Conservation (phyloP, 177 flowering plant species). For the Vitis hybrid region DNA sequence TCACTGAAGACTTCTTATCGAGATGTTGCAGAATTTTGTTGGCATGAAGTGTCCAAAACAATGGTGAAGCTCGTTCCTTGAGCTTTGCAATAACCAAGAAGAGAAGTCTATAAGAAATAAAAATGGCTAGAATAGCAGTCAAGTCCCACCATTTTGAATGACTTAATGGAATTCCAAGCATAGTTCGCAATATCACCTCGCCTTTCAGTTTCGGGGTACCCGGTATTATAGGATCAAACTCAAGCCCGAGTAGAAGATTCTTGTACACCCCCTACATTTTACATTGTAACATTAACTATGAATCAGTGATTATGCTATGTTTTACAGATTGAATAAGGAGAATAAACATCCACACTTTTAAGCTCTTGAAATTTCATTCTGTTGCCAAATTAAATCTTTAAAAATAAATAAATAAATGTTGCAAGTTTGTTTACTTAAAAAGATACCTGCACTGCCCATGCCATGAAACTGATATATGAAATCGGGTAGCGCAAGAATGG, state of each 20-base stretch:
- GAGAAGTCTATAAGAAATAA: constrained; percentile 34
- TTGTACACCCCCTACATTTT: constrained; percentile 58
- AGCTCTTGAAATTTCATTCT: too few species aligned
- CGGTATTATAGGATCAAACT: constrained; percentile 41
- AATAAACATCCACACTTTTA: too few species aligned
- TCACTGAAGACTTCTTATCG: constrained; percentile 32
- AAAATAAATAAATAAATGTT: background rate
- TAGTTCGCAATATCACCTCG: constrained; percentile 27
- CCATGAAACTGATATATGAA: constrained; percentile 57
- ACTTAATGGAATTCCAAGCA: constrained; percentile 33
- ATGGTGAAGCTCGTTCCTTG: constrained; percentile 43
- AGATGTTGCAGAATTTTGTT: constrained; percentile 33
- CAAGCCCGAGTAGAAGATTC: constrained; percentile 57
- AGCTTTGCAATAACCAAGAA: constrained; percentile 53
- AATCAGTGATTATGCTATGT: too few species aligned
- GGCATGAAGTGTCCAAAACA: constrained; percentile 31
- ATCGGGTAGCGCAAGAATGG: constrained; percentile 78
- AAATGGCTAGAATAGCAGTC: constrained; percentile 25
- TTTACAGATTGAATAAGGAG: too few species aligned
- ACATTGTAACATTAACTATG: background rate
- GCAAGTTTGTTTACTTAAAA: background rate
- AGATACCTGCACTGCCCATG: constrained; percentile 81
- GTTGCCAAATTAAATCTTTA: too few species aligned
- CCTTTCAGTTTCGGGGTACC: constrained; percentile 52
- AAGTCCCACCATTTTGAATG: constrained; percentile 74